phyloP scores from a whole-genome alignment of 129 eudicot genomes.

The Kitagawia praeruptora region DNA sequence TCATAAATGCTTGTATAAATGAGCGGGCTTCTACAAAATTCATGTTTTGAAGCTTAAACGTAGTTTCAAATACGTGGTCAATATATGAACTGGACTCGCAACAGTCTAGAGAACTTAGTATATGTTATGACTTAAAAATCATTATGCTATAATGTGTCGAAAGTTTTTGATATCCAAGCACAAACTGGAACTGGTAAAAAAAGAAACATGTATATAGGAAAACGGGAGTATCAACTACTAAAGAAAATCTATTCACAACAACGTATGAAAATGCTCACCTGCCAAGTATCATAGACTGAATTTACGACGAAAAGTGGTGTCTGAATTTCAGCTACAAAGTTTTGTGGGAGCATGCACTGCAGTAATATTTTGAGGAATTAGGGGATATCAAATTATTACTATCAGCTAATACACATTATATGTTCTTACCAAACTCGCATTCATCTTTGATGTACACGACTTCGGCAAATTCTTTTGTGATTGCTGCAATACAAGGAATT shows the following conservation, averaged over 20 bases:
- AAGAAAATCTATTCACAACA: neutral
- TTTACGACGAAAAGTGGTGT: conserved; percentile 3
- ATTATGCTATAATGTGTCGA: too few species aligned
- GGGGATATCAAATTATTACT: neutral
- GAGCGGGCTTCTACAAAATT: too few species aligned
- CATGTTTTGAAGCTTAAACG: too few species aligned
- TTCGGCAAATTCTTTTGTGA: neutral
- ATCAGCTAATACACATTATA: neutral
- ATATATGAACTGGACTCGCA: too few species aligned
- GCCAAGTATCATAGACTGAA: conserved; percentile 10
- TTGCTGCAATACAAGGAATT: neutral
- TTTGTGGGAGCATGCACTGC: conserved; percentile 14
- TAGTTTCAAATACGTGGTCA: too few species aligned
- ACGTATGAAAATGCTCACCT: neutral
- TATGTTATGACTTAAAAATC: too few species aligned
- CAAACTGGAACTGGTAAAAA: too few species aligned
- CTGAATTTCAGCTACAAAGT: neutral
- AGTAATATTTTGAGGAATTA: neutral
- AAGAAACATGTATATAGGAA: neutral
- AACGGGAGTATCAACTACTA: neutral
- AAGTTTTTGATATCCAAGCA: too few species aligned
- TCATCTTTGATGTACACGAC: conserved; percentile 11
- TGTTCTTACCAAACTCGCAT: conserved; percentile 11
- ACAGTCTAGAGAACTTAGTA: too few species aligned
- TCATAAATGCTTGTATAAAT: too few species aligned